Percentiles rank a stretch among this genome's conserved stretches.
These are phyloP conservation scores for Trichophyton simii DNA, from an alignment of 2,329 filamentous ascomycete genomes.

Conservation along the genomic window DNA sequence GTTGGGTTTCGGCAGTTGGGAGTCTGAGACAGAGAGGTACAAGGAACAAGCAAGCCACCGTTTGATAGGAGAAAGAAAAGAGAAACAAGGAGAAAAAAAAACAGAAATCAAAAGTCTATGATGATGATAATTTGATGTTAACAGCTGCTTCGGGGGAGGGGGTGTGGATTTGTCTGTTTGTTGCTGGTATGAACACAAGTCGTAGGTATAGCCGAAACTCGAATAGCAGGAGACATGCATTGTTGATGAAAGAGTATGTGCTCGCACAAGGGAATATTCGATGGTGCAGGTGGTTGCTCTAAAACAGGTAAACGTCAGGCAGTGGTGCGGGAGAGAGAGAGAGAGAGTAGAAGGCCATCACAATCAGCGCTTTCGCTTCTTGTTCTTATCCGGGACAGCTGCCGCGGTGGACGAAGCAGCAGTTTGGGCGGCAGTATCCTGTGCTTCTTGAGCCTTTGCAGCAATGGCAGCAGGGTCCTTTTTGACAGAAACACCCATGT, in stretches of 20 bases:
- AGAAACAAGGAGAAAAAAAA: no score
- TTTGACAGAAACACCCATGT: constrained; percentile 57
- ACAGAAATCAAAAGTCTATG: not conserved
- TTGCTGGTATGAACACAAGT: constrained; percentile 2
- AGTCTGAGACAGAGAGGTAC: not conserved
- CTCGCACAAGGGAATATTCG: not conserved
- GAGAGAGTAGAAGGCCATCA: not conserved
- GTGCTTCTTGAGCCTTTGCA: constrained; percentile 43
- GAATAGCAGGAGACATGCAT: not conserved
- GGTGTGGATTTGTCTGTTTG: not conserved
- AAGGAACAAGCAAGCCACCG: not conserved
- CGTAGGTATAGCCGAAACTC: not conserved
- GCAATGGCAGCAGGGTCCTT: constrained; percentile 32
- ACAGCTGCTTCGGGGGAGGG: not conserved
- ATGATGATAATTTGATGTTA: constrained; percentile 1
- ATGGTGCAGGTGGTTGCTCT: not conserved
- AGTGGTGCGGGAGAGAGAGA: not conserved
- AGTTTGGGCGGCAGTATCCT: constrained; percentile 20
- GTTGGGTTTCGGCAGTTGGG: not conserved
- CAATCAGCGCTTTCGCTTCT: constrained; percentile 54
- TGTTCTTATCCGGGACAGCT: constrained; percentile 45
- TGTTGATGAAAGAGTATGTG: not conserved
- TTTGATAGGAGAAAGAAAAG: not conserved
- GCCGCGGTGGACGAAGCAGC: constrained; percentile 22
- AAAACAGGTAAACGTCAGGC: not conserved